Percentiles rank a stretch among this genome's conserved stretches.
phyloP scores from a whole-genome alignment of 2,329 filamentous ascomycete species.

The Cladosporium oxysporum region DNA sequence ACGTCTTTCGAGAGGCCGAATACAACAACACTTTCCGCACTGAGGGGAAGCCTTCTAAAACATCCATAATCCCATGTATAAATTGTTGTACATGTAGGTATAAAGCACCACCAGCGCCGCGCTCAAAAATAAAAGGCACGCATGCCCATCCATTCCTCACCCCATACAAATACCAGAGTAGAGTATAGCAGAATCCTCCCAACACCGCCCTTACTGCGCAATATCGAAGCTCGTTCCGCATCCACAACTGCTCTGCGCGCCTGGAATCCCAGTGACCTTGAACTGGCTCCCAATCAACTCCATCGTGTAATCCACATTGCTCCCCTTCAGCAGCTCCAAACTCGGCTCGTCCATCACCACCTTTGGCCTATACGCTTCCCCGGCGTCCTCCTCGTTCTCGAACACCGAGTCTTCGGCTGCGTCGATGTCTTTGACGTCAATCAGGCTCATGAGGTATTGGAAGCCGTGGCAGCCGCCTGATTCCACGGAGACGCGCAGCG shows the following conservation, averaged over 20 bases:
- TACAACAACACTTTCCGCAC: not conserved
- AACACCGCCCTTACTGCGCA: conserved; percentile 43
- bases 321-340: conserved; percentile 84
- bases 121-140: not conserved
- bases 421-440: conserved; percentile 58
- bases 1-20: not conserved
- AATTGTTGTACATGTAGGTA: not conserved
- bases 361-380: conserved; percentile 63
- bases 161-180: not conserved
- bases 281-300: conserved; percentile 95
- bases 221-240: conserved; percentile 98
- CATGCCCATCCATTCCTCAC: not conserved
- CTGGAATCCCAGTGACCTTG: conserved; percentile 91
- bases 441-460: conserved; percentile 91
- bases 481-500: conserved; percentile 88
- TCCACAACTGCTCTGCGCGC: conserved; percentile 90
- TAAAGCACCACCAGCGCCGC: conserved; percentile 12
- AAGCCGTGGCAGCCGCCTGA: conserved; percentile 97
- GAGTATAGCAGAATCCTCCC: not conserved
- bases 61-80: not conserved
- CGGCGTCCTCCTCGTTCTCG: conserved; percentile 55
- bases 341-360: conserved; percentile 87
- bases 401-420: conserved; percentile 87
- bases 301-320: conserved; percentile 94
- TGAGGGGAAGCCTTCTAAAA: not conserved